Evolutionary conservation across 2,329 filamentous ascomycete species (phyloP), one percentile per base, ranked within the genome.

Genomic region (Colletotrichum abscissum): DNA sequence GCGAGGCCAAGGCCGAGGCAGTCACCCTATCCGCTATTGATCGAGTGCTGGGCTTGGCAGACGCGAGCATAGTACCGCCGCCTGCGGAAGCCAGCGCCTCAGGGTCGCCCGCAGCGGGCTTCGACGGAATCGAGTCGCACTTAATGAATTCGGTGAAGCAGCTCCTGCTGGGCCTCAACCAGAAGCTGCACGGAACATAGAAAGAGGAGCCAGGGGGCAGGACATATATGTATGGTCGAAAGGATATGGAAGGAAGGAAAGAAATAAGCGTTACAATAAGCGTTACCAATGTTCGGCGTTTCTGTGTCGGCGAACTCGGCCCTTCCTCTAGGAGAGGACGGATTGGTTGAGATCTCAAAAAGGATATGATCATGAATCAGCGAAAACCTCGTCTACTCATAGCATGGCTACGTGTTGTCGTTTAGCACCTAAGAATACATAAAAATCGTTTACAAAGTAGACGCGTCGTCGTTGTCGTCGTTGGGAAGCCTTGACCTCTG

Each of bases 11-110:
- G 72, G 84, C 86, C 14, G 86, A 88, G 75, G 82, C 83, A 12
- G 80, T 89, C 42, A 81, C 87, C 0, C 78, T 89, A 38, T 88
- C 86, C 2, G 86, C 87, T 14, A 86, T 88, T 59, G 85, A 88
- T 74, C 86, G 86, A 26, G 86, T 86, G 2, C 80, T 89, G 7
- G 87, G 86, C 3, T 82, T 89, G 22, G 83, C 85, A 4, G 82
- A 85, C 42, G 81, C 81, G 5, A 88, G 84, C 74, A 83, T 85
- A 30, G 78, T 84, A 24, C 78, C 82, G 2, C 81, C 80, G 5
- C 67, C 74, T 33, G 54, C 74, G 30, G 74, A 76, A 33, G 69
- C 72, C 24, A 56, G 63, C 38, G 22, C 72, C 7, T 67, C 72
- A 14, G 72, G 57, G 11, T 63, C 72, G 14, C 26, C 72, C 16